Evolutionary conservation across 1,139 yeast species (phyloP).

Genomic region (Kazachstania sp.): DNA sequence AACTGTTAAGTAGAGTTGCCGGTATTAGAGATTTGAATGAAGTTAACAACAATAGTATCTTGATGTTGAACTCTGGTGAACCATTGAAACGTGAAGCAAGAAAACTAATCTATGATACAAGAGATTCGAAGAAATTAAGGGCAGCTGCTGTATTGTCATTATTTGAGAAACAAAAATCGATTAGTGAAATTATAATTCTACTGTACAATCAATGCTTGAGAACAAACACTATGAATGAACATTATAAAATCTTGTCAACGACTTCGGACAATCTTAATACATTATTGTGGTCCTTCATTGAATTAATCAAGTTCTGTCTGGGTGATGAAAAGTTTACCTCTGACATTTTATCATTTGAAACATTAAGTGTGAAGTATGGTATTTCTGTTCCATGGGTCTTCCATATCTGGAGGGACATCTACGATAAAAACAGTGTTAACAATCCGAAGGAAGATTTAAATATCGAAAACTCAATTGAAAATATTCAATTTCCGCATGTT

Average conservation of each 20-base stretch:
- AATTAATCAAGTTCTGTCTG: slow-evolving; percentile 49
- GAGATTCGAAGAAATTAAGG: slow-evolving; percentile 42
- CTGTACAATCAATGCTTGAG: slow-evolving; percentile 47
- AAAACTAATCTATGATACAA: slow-evolving; percentile 53
- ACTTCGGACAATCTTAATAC: slow-evolving; percentile 64
- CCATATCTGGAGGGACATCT: slow-evolving; percentile 61
- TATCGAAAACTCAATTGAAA: slow-evolving; percentile 14
- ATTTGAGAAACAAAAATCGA: slow-evolving; percentile 39
- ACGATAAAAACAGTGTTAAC: slow-evolving; percentile 12
- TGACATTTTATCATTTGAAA: slow-evolving; percentile 39
- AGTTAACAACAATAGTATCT: slow-evolving; percentile 43
- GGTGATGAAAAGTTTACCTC: slow-evolving; percentile 33
- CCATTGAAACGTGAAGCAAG: slow-evolving; percentile 50
- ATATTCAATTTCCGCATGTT: slow-evolving; percentile 21
- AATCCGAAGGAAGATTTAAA: slow-evolving; percentile 16
- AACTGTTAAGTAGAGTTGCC: slow-evolving; percentile 66
- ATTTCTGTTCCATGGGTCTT: slow-evolving; percentile 65
- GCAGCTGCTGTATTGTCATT: slow-evolving; percentile 46
- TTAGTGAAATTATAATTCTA: slow-evolving; percentile 58
- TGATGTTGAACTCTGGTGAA: slow-evolving; percentile 58
- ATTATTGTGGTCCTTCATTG: slow-evolving; percentile 56
- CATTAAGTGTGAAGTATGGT: slow-evolving; percentile 41
- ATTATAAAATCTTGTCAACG: slow-evolving; percentile 64
- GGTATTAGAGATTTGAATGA: slow-evolving; percentile 55
- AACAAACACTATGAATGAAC: slow-evolving; percentile 39